Conservation (phyloP, 169 alveolate species). For the Perkinsus marinus region DNA sequence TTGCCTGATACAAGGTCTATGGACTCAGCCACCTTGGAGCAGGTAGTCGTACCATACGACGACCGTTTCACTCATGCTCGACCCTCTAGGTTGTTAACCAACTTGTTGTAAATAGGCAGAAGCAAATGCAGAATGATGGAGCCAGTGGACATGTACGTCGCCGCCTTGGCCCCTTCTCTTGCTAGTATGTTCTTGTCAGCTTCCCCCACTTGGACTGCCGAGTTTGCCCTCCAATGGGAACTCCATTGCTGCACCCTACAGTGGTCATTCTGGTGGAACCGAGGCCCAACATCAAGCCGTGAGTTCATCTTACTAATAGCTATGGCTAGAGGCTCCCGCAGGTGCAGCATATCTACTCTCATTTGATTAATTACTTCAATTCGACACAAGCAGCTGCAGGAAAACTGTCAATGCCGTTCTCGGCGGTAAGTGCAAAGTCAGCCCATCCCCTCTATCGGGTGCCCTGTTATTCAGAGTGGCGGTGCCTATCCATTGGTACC, state of each 20-base stretch:
- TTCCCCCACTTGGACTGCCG: not conserved
- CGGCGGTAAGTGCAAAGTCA: not conserved
- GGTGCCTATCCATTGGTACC: not conserved
- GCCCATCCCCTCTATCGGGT: not conserved
- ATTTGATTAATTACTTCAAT: not conserved
- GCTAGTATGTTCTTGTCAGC: not conserved
- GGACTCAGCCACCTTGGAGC: not conserved
- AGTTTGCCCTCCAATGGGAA: not conserved
- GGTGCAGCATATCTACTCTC: not conserved
- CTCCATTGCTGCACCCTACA: no score
- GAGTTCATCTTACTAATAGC: not conserved
- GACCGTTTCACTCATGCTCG: not conserved
- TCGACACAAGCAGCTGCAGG: not conserved
- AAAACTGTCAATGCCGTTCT: not conserved
- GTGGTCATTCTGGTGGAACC: not conserved
- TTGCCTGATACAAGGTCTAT: not conserved
- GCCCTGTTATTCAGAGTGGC: not conserved
- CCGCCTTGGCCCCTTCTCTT: not conserved
- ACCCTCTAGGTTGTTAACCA: not conserved
- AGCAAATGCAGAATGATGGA: not conserved
- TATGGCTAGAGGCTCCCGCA: not conserved
- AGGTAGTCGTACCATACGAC: not conserved
- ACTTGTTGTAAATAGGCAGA: not conserved
- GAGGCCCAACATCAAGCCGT: not conserved
- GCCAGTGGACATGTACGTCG: not conserved